These are phyloP conservation scores for Talaromyces stipitatus DNA, from an alignment of 495 filamentous ascomycete genomes.

Conservation along the genomic window DNA sequence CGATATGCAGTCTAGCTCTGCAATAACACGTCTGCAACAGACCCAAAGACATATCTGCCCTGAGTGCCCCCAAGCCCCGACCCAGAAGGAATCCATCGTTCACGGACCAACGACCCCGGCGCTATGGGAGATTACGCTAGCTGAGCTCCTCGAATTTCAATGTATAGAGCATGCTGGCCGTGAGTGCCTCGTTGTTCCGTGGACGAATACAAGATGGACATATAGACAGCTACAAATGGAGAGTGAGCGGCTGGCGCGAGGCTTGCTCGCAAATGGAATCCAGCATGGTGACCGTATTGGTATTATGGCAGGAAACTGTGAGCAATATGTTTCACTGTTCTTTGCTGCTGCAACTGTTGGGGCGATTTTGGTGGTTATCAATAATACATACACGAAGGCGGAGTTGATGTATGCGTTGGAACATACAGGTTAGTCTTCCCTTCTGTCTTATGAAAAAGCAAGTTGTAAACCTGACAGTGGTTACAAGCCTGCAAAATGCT, in stretches of 20 bases:
- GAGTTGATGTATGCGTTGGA: constrained; percentile 57
- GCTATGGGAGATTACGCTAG: constrained; percentile 53
- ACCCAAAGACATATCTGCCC: constrained; percentile 3
- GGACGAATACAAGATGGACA: constrained; percentile 60
- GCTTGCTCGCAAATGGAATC: constrained; percentile 51
- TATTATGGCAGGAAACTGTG: constrained; percentile 66
- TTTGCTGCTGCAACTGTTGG: constrained; percentile 61
- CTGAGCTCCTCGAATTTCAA: constrained; percentile 55
- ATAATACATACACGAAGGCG: constrained; percentile 62
- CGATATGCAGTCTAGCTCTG: neutral
- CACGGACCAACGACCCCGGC: constrained; percentile 52
- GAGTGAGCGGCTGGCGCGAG: constrained; percentile 49
- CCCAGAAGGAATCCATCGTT: constrained; percentile 35
- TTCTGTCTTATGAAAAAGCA: neutral
- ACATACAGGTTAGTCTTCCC: constrained; percentile 45
- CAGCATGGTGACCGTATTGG: constrained; percentile 57
- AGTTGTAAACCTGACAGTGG: neutral
- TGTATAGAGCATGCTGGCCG: constrained; percentile 49
- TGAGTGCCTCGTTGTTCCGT: constrained; percentile 58
- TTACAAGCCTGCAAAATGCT: constrained; percentile 49
- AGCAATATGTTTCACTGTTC: constrained; percentile 61
- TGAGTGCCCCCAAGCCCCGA: neutral
- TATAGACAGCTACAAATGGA: constrained; percentile 56
- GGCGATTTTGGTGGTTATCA: constrained; percentile 59
- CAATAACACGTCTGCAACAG: constrained; percentile 3